These are phyloP conservation scores for Arthrinium phaeospermum DNA, from an alignment of 2,329 filamentous ascomycete genomes.

Conservation along the genomic window DNA sequence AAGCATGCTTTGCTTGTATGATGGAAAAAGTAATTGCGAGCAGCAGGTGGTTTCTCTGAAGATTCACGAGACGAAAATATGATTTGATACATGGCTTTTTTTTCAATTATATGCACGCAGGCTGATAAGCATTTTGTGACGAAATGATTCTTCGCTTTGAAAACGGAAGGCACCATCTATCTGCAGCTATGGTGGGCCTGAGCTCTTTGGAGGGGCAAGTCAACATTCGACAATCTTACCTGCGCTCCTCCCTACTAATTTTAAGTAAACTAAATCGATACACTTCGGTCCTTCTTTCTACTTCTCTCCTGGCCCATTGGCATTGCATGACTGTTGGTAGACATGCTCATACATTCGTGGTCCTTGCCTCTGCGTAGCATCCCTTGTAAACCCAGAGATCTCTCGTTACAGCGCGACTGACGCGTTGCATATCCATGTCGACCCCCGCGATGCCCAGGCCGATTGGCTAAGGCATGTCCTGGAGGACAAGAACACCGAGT, in stretches of 20 bases:
- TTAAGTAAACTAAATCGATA: neutral
- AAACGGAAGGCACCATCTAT: neutral
- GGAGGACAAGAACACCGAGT: slow-evolving; percentile 24
- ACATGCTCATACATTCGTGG: neutral
- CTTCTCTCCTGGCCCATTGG: neutral
- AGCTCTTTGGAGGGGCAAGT: slow-evolving; percentile 4
- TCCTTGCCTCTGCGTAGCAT: neutral
- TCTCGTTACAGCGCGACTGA: neutral
- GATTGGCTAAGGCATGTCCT: slow-evolving; percentile 22
- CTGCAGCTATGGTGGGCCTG: neutral
- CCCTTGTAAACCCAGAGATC: neutral
- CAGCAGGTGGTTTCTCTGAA: neutral
- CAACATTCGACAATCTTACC: neutral
- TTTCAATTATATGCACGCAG: neutral
- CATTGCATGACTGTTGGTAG: neutral
- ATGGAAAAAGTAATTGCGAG: slow-evolving; percentile 3
- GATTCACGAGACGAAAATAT: neutral
- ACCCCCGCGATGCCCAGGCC: neutral
- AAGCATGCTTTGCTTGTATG: neutral
- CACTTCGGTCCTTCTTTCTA: neutral
- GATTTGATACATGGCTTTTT: neutral
- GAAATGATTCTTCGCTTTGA: neutral
- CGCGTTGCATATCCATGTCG: slow-evolving; percentile 1
- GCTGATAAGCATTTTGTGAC: neutral
- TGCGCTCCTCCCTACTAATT: neutral